Evolutionary conservation across 805 yeast genomes (phyloP).

Genomic region (Hagleromyces aurorensis): DNA sequence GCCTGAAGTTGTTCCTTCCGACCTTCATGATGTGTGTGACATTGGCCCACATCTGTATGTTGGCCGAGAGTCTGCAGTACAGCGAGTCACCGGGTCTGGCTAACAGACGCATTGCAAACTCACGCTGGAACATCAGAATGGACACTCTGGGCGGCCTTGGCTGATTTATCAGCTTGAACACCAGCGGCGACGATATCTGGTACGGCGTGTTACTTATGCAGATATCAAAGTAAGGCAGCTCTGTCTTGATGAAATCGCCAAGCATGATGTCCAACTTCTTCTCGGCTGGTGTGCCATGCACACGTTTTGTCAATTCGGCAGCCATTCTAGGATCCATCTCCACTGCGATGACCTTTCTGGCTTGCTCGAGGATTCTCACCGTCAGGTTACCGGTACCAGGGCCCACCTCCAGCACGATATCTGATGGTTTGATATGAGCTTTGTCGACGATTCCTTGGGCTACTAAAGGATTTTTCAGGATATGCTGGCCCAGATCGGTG

Average conservation of each 20-base stretch:
- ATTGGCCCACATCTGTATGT: slow-evolving; percentile 99
- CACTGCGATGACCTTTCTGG: slow-evolving; percentile 88
- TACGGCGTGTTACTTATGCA: slow-evolving; percentile 97
- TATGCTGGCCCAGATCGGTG: slow-evolving; percentile 95
- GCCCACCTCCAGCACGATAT: slow-evolving; percentile 90
- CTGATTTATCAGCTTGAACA: slow-evolving; percentile 81
- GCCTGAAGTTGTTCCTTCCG: slow-evolving; percentile 91
- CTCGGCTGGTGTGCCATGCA: slow-evolving; percentile 91
- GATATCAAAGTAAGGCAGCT: slow-evolving; percentile 87
- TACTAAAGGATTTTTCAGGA: slow-evolving; percentile 87
- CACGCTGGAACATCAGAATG: slow-evolving; percentile 95
- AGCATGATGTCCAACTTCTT: slow-evolving; percentile 84
- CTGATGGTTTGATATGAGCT: slow-evolving; percentile 87
- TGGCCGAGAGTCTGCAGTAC: slow-evolving; percentile 89
- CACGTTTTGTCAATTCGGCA: slow-evolving; percentile 94
- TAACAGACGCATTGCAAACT: slow-evolving; percentile 84
- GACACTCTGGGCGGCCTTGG: slow-evolving; percentile 94
- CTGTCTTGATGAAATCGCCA: slow-evolving; percentile 95
- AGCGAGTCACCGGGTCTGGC: slow-evolving; percentile 96
- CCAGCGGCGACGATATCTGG: slow-evolving; percentile 94
- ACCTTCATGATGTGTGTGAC: slow-evolving; percentile 98
- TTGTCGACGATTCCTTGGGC: slow-evolving; percentile 98
- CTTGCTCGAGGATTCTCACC: slow-evolving; percentile 84
- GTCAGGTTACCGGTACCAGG: slow-evolving; percentile 99
- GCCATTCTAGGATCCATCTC: slow-evolving; percentile 99